Percentiles rank a stretch among this genome's conserved stretches.
These are phyloP conservation scores for Fusarium nematophilum DNA, from an alignment of 2,329 filamentous ascomycete genomes.

Conservation along the genomic window DNA sequence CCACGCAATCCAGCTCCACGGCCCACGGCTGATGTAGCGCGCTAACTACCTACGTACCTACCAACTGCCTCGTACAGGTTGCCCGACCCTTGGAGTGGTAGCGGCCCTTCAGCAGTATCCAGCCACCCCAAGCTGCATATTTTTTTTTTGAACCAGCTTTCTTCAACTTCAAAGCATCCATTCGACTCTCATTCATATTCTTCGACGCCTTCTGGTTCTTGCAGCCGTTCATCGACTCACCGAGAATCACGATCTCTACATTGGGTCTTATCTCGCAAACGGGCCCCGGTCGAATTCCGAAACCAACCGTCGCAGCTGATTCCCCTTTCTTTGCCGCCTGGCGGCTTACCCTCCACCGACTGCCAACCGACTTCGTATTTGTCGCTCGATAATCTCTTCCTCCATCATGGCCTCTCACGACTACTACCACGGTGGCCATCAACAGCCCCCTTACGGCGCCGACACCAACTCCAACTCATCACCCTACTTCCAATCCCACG, in stretches of 20 bases:
- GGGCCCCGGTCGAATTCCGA: slow-evolving; percentile 12
- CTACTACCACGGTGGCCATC: slow-evolving; percentile 68
- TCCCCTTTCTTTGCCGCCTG: slow-evolving; percentile 38
- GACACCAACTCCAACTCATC: slow-evolving; percentile 53
- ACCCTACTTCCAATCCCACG: slow-evolving; percentile 53
- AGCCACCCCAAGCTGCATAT: slow-evolving; percentile 32
- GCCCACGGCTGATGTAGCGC: slow-evolving; percentile 16
- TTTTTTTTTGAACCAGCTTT: slow-evolving; percentile 21
- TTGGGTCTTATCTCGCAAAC: slow-evolving; percentile 8
- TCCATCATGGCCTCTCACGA: slow-evolving; percentile 70
- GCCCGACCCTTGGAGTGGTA: slow-evolving; percentile 33
- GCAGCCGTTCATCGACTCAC: neutral
- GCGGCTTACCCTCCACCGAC: slow-evolving; percentile 26
- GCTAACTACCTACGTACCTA: no score
- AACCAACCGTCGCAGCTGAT: slow-evolving; percentile 23
- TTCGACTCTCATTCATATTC: neutral
- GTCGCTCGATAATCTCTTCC: slow-evolving; percentile 15
- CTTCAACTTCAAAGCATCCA: slow-evolving; percentile 5
- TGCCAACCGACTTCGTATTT: slow-evolving; percentile 16
- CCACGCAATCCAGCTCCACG: slow-evolving; percentile 39
- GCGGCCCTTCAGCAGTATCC: slow-evolving; percentile 22
- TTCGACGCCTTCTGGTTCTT: slow-evolving; percentile 1
- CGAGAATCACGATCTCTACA: slow-evolving; percentile 14
- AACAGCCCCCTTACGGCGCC: slow-evolving; percentile 50
- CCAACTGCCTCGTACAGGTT: no score